These are phyloP conservation scores for Aegilops umbellulata DNA, from an alignment of 176 grass and related monocot genomes.

Conservation along the genomic window DNA sequence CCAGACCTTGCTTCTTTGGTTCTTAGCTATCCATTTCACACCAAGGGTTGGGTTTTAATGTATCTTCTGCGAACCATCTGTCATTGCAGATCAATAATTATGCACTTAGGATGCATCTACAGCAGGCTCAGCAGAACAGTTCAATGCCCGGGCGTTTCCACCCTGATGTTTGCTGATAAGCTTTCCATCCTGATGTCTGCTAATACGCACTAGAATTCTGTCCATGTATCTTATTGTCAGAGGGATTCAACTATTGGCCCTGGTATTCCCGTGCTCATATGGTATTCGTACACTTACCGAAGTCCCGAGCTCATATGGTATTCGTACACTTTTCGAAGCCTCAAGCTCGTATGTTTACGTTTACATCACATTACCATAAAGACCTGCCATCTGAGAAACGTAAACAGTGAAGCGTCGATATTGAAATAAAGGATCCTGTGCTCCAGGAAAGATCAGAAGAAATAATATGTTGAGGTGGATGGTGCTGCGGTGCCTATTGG, in stretches of 20 bases:
- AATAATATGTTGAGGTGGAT: not conserved
- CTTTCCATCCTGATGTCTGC: constrained; percentile 47
- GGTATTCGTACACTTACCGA: not conserved
- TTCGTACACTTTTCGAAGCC: not conserved
- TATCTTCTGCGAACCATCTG: not conserved
- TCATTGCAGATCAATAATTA: constrained; percentile 64
- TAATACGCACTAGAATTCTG: not conserved
- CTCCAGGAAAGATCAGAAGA: not conserved
- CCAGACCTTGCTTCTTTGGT: not conserved
- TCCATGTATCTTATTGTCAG: not conserved
- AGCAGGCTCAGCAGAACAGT: constrained; percentile 59
- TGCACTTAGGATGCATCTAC: constrained; percentile 57
- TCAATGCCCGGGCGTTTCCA: constrained; percentile 51
- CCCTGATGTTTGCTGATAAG: constrained; percentile 55
- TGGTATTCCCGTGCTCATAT: not conserved
- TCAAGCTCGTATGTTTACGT: not conserved
- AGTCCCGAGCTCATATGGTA: not conserved
- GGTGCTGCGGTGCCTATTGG: not conserved
- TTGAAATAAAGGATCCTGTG: not conserved
- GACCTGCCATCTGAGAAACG: not conserved
- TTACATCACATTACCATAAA: not conserved
- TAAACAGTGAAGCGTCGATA: not conserved
- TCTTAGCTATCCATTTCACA: not conserved
- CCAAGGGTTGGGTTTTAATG: not conserved
- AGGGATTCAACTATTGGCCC: constrained; percentile 6